Evolutionary conservation across 345 rosid genomes (phyloP).

Genomic region (Gossypioides kirkii): DNA sequence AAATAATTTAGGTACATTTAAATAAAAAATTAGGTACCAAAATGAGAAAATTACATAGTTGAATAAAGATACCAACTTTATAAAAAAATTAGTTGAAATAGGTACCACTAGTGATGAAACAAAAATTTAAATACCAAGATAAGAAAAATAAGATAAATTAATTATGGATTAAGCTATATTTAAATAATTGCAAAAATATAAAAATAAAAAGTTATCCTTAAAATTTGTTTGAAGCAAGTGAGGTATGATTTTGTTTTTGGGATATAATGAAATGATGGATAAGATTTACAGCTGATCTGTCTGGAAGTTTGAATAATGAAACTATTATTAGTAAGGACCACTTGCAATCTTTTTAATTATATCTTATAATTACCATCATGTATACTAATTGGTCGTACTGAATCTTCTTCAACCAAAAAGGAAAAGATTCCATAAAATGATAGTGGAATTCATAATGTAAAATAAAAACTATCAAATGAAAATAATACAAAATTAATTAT

Average conservation of each 20-base stretch:
- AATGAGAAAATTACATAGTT: too few relatives aligned
- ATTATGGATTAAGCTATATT: neutral
- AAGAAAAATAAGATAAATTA: too few relatives aligned
- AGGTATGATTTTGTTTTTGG: neutral
- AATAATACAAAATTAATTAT: neutral
- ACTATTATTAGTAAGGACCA: neutral
- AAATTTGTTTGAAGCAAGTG: neutral
- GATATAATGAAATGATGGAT: neutral
- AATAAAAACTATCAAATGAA: too few relatives aligned
- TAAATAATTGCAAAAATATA: neutral
- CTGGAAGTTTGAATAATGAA: neutral
- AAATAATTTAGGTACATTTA: too few relatives aligned
- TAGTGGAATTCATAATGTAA: too few relatives aligned
- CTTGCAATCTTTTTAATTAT: neutral
- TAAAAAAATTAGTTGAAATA: too few relatives aligned
- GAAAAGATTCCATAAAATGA: too few relatives aligned
- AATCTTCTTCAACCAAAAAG: neutral
- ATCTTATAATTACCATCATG: too few relatives aligned
- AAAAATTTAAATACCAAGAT: too few relatives aligned
- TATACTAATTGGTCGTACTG: neutral
- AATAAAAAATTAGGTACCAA: too few relatives aligned
- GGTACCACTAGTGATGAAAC: too few relatives aligned
- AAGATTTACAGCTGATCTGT: neutral
- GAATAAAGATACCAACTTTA: too few relatives aligned
- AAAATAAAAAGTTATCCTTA: neutral